Conservation (phyloP, 176 grass and related monocot species). For the Juncus inflexus region DNA sequence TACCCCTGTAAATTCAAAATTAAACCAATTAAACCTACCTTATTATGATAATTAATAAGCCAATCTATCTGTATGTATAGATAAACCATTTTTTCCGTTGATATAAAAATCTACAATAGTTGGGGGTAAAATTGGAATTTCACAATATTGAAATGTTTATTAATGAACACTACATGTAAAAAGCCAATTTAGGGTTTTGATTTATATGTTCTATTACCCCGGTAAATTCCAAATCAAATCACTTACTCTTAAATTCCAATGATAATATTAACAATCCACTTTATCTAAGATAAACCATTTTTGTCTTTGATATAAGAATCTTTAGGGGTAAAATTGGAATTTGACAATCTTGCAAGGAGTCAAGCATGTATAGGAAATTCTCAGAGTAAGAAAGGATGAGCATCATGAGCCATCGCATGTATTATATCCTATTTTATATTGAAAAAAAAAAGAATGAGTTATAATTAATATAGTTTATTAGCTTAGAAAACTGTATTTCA, state of each 20-base stretch:
- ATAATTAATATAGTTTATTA: no score
- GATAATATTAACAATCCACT: no score
- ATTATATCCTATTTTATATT: conserved; percentile 40
- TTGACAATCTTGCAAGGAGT: conserved; percentile 64
- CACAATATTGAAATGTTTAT: conserved; percentile 46
- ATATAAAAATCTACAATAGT: neutral
- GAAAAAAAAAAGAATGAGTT: neutral
- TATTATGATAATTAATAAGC: no score
- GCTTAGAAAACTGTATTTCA: no score
- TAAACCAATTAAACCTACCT: neutral
- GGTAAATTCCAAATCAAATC: conserved; percentile 25
- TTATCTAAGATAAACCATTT: no score
- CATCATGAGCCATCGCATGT: conserved; percentile 50
- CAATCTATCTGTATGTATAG: no score
- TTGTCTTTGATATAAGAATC: neutral
- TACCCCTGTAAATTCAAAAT: conserved; percentile 45
- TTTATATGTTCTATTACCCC: conserved; percentile 48
- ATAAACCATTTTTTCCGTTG: no score
- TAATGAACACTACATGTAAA: no score
- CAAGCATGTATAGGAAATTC: conserved; percentile 92
- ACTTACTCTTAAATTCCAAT: no score
- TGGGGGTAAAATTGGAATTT: conserved; percentile 4
- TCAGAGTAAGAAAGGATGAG: conserved; percentile 90
- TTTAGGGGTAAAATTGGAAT: conserved; percentile 3
- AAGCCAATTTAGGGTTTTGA: no score